Evolutionary conservation across 352 stramenopile genomes (phyloP).

Genomic region (Phytophthora pinifolia): DNA sequence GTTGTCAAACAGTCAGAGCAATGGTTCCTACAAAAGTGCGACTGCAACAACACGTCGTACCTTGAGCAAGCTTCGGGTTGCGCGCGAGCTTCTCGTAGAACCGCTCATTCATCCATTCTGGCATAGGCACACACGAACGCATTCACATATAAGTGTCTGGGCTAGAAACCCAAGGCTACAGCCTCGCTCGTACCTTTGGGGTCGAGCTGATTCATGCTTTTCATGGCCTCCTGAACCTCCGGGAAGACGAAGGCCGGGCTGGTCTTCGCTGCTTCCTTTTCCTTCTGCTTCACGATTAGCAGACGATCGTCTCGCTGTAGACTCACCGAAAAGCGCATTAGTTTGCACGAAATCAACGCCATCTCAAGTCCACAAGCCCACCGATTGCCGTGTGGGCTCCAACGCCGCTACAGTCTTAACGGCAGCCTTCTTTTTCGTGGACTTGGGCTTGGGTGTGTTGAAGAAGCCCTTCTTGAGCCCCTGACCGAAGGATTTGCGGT

Average conservation of each 20-base stretch:
- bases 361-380: neutral
- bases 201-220: constrained; percentile 59
- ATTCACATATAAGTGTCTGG: neutral
- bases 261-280: constrained; percentile 17
- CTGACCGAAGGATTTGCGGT: constrained; percentile 49
- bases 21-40: neutral
- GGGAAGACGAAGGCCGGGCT: constrained; percentile 59
- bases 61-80: constrained; percentile 54
- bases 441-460: constrained; percentile 20
- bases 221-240: constrained; percentile 71
- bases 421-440: constrained; percentile 10
- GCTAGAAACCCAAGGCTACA: neutral
- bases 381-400: constrained; percentile 16
- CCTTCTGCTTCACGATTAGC: constrained; percentile 31
- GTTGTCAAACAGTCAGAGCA: neutral
- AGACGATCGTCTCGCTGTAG: constrained; percentile 45
- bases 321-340: constrained; percentile 8
- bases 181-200: constrained; percentile 43
- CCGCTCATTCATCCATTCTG: constrained; percentile 76
- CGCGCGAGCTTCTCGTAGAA: constrained; percentile 72
- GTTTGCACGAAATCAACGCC: neutral
- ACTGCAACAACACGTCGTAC: constrained; percentile 21
- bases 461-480: constrained; percentile 83
- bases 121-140: neutral
- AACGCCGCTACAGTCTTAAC: constrained; percentile 4